Evolutionary conservation across 169 alveolate species (phyloP), one percentile per base, ranked within the genome.

Genomic region (Perkinsus olseni): DNA sequence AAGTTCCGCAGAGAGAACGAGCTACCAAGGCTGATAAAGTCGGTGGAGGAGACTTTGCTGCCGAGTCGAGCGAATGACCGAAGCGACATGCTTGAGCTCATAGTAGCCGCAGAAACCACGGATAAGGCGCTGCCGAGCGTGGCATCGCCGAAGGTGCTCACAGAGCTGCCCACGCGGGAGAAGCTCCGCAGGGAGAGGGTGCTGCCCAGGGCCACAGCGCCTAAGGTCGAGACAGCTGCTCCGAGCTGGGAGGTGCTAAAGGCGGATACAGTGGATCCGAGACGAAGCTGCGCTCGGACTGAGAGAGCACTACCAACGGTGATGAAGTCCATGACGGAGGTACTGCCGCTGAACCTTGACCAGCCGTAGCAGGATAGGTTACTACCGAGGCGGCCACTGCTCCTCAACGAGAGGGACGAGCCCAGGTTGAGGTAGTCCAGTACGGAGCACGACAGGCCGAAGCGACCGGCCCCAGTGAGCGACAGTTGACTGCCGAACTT

Each of bases 91-190:
- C 50, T 36, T 11, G 92, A 90, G 92, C 48, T 38, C 36, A 90
- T 3, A 20, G 28, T 24, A 38, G 82, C 92, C 93, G 92, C 74
- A 93, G 74, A 92, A 1, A 93, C 94, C 93, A 92, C 95, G 93
- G 94, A 92, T 74, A 94, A 91, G 93, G 93, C 91, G 95, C 95
- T 92, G 91, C 94, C 94, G 95, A 45, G 91, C 92, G 91, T n/a
- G 3, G 36, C n/a, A n/a, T 34, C 38, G 3, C 92, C 92, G 45
- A 36, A 36, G 39, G 31, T 39, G n/a, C 50, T 36, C 21, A 90
- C n/a, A 6, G 92, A 13, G 92, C 48, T 34, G 38, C 92, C 92
- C n/a, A 17, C 36, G 4, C 92, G 92, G 50, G 45, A 0, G 50
- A 24, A 36, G 39, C 39, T 31, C 48, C 92, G 38, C 39, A 90